These are phyloP conservation scores for Hypoxylon fragiforme DNA, from an alignment of 495 filamentous ascomycete genomes.

Conservation along the genomic window DNA sequence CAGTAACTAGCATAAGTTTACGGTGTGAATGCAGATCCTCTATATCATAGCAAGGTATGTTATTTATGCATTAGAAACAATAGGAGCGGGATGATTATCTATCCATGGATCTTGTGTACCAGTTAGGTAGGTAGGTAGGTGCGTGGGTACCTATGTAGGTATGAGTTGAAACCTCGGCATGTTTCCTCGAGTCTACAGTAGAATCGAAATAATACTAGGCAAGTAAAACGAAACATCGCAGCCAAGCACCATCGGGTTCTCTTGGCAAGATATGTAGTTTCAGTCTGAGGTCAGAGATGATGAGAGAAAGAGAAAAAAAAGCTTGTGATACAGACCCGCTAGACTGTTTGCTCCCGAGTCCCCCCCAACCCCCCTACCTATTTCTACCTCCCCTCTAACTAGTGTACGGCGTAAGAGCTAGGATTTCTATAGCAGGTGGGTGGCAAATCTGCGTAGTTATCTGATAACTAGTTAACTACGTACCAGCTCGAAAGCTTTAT, in stretches of 20 bases:
- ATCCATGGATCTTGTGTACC: too few relatives aligned
- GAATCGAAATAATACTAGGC: conserved; percentile 4
- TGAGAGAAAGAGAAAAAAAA: too few relatives aligned
- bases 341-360: conserved; percentile 9
- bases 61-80: too few relatives aligned
- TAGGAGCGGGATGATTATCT: too few relatives aligned
- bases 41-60: background rate
- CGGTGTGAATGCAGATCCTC: background rate
- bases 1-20: background rate
- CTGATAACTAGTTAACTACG: too few relatives aligned
- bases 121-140: too few relatives aligned
- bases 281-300: too few relatives aligned
- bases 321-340: conserved; percentile 17
- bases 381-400: too few relatives aligned
- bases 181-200: conserved; percentile 11
- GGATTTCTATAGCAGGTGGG: conserved; percentile 13
- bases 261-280: conserved; percentile 23
- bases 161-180: conserved; percentile 25
- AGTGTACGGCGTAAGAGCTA: too few relatives aligned
- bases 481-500: too few relatives aligned
- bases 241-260: conserved; percentile 7
- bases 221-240: conserved; percentile 10
- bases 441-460: background rate
- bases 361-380: too few relatives aligned
- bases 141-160: too few relatives aligned